Evolutionary conservation across 2,329 filamentous ascomycete species (phyloP).

Genomic region (Capronia coronata): DNA sequence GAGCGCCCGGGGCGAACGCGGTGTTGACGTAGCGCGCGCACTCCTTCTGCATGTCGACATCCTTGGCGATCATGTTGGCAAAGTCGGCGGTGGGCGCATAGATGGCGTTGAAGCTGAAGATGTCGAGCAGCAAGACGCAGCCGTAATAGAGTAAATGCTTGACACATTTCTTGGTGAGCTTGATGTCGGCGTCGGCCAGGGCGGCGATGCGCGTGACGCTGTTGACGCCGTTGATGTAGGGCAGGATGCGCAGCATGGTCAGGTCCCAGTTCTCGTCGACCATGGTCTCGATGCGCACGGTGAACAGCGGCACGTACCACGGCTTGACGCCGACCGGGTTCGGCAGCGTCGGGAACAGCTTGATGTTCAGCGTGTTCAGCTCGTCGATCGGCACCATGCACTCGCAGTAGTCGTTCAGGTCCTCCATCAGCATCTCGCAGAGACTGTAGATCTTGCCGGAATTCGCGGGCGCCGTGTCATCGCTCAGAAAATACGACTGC

Average conservation of each 20-base stretch:
- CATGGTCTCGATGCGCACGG: constrained; percentile 49
- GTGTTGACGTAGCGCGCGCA: constrained; percentile 76
- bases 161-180: constrained; percentile 77
- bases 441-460: constrained; percentile 56
- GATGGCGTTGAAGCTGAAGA: constrained; percentile 88
- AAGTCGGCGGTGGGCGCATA: constrained; percentile 80
- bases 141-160: constrained; percentile 90
- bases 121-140: constrained; percentile 80
- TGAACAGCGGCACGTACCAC: constrained; percentile 83
- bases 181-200: constrained; percentile 76
- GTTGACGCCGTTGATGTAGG: constrained; percentile 83
- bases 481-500: constrained; percentile 70
- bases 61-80: constrained; percentile 64
- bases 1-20: constrained; percentile 36
- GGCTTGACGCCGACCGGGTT: constrained; percentile 70
- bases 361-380: constrained; percentile 91
- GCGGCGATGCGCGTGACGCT: constrained; percentile 81
- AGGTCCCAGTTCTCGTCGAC: constrained; percentile 52
- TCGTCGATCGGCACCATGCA: constrained; percentile 99
- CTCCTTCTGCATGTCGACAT: constrained; percentile 75
- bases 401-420: constrained; percentile 94
- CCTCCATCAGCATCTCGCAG: constrained; percentile 83
- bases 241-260: constrained; percentile 59
- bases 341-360: constrained; percentile 78
- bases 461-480: constrained; percentile 40